Evolutionary conservation across 176 grass and related monocot genomes (phyloP), one percentile per base, ranked within the genome.

Genomic region (Poa pratensis): DNA sequence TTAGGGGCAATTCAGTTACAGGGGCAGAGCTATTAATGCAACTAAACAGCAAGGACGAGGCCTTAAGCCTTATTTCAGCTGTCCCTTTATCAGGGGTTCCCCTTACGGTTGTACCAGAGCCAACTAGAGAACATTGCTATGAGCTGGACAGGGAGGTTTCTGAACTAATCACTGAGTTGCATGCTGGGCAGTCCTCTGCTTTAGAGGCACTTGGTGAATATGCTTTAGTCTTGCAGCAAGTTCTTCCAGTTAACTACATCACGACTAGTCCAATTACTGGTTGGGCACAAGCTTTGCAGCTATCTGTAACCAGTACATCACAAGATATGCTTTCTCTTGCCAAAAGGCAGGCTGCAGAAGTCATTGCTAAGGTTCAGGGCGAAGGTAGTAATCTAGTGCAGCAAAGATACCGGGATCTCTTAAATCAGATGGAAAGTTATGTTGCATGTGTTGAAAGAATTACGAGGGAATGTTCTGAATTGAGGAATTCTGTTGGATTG

Each of bases 81-180:
- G 95, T 95, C 70, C 73, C 87, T 80, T 73, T 83, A 40, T 98
- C 95, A 82, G 93, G 89, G 74, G 93, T 98, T 50, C 95, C 95
- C 73, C 91, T 98, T 86, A 91, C 95, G 83, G 87, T 98, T 74
- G 91, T 98, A 67, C 95, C 95, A 82, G 95, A 98, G 78, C 95
- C 95, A 73, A 93, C 93, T 60, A 92, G 87, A 82, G 89, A 88
- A 27, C 93, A 91, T 6, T 98, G 95, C 82, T 88, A 82, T 90
- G 95, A 98, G 80, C 83, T 98, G 85, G 95, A 98, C 69, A 95
- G 80, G 80, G 95, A 98, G 85, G 82, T 98, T 84, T 91, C 89
- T 83, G 87, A 89, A 79, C 39, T 95, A 79, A 89, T 93, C n/a
- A 66, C 85, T 69, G 95, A 98, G 88, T 90, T 98, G 80, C 91